Evolutionary conservation across 78 protist species (phyloP).

Genomic region (Guillardia theta): DNA sequence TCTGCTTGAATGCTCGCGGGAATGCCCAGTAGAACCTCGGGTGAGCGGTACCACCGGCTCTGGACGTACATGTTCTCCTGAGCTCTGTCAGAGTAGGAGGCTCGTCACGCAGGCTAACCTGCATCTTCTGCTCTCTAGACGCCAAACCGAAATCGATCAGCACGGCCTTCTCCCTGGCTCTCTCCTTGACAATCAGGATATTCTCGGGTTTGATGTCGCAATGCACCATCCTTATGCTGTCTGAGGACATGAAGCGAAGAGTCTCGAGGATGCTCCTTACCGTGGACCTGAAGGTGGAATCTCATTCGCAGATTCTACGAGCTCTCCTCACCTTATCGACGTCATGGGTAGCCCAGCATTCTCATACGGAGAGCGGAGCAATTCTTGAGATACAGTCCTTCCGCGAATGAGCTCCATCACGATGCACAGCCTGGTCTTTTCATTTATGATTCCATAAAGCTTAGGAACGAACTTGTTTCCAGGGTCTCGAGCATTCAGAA

Average conservation of each 20-base stretch:
- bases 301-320: too few relatives aligned
- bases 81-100: background rate
- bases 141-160: slow-evolving; percentile 1
- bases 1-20: background rate
- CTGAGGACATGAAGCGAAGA: background rate
- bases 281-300: background rate
- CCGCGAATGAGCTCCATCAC: background rate
- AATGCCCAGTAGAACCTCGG: background rate
- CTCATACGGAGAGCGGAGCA: background rate
- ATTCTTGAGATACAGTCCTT: background rate
- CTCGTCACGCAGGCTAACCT: background rate
- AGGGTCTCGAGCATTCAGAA: background rate
- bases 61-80: slow-evolving; percentile 33
- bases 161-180: background rate
- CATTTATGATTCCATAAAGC: background rate
- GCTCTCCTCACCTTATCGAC: too few relatives aligned
- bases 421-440: background rate
- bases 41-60: slow-evolving; percentile 26
- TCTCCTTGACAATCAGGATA: background rate
- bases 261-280: background rate
- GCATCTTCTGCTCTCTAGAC: background rate
- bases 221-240: background rate
- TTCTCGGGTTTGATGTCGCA: background rate
- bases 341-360: background rate
- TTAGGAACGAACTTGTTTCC: background rate